phyloP scores from a whole-genome alignment of 441 rosid species.

The Erodium moschatum region DNA sequence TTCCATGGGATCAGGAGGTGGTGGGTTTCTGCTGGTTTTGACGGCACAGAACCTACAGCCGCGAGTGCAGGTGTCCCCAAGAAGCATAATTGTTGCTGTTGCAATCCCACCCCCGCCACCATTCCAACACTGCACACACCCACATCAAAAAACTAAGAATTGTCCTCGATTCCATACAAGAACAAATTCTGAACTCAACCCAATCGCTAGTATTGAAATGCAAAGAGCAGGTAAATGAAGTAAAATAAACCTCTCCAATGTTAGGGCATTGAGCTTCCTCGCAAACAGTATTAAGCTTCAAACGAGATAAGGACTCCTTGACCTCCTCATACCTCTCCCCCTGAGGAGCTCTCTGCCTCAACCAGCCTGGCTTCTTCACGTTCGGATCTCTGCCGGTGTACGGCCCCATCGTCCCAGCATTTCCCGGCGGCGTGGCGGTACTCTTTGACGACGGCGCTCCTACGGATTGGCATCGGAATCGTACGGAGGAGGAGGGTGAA shows the following conservation, averaged over 20 bases:
- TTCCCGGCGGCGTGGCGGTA: slow-evolving; percentile 22
- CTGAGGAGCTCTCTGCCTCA: slow-evolving; percentile 87
- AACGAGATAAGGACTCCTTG: slow-evolving; percentile 56
- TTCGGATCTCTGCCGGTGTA: slow-evolving; percentile 75
- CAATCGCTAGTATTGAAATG: background rate
- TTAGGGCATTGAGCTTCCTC: slow-evolving; percentile 97
- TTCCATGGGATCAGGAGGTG: slow-evolving; percentile 89
- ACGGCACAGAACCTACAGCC: slow-evolving; percentile 98
- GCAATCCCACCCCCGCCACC: slow-evolving; percentile 95
- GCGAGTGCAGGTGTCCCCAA: slow-evolving; percentile 96
- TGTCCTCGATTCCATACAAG: background rate
- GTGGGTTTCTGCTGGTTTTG: slow-evolving; percentile 85
- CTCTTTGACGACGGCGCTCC: slow-evolving; percentile 18
- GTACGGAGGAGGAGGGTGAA: slow-evolving; percentile 8
- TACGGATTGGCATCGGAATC: slow-evolving; percentile 38
- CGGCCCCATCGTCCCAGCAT: slow-evolving; percentile 30
- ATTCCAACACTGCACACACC: slow-evolving; percentile 74
- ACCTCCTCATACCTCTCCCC: slow-evolving; percentile 72
- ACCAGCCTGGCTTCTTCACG: slow-evolving; percentile 75
- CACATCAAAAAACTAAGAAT: background rate
- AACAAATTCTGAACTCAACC: background rate
- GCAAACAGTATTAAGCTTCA: slow-evolving; percentile 84
- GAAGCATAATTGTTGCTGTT: slow-evolving; percentile 91
- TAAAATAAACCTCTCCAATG: slow-evolving; percentile 59
- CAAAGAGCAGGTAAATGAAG: background rate